These are phyloP conservation scores for Sordariomycetes sp. DNA, from an alignment of 2,329 filamentous ascomycete species.

Conservation along the genomic window DNA sequence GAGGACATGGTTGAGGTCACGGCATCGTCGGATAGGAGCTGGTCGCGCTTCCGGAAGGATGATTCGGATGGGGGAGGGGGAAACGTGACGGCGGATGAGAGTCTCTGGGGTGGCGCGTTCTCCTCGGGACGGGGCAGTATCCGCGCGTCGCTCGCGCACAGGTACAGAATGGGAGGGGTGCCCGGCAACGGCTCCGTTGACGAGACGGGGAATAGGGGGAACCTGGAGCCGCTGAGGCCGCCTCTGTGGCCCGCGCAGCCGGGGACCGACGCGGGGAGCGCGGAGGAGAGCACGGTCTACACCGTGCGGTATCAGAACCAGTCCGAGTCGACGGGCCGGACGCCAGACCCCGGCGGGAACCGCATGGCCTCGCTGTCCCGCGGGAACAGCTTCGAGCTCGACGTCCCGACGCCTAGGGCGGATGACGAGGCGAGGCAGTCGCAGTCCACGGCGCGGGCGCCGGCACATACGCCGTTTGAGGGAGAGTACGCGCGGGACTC, in stretches of 20 bases:
- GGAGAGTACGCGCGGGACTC: not conserved
- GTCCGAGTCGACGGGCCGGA: conserved; percentile 34
- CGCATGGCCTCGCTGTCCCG: not conserved
- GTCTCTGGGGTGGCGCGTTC: not conserved
- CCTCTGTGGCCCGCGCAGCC: conserved; percentile 39
- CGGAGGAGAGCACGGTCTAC: conserved; percentile 50
- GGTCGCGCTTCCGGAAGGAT: conserved; percentile 18
- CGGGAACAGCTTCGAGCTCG: not conserved
- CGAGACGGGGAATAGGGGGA: not conserved
- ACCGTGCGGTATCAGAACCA: conserved; percentile 47
- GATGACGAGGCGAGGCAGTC: not conserved
- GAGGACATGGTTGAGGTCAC: conserved; percentile 66
- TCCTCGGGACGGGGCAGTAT: not conserved
- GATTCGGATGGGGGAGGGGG: conserved; percentile 10
- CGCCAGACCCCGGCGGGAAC: conserved; percentile 21
- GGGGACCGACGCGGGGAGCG: conserved; percentile 48
- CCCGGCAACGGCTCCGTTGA: conserved; percentile 7
- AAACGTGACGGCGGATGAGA: not conserved
- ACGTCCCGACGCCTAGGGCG: not conserved
- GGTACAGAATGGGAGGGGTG: not conserved
- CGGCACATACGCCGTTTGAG: too few relatives aligned
- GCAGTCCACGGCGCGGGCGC: not conserved
- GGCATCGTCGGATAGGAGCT: not conserved
- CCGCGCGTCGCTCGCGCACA: conserved; percentile 1
- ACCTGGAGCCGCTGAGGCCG: conserved; percentile 21